Evolutionary conservation across 1,139 yeast species (phyloP), one percentile per base, ranked within the genome.

Genomic region (Pichia sp.): DNA sequence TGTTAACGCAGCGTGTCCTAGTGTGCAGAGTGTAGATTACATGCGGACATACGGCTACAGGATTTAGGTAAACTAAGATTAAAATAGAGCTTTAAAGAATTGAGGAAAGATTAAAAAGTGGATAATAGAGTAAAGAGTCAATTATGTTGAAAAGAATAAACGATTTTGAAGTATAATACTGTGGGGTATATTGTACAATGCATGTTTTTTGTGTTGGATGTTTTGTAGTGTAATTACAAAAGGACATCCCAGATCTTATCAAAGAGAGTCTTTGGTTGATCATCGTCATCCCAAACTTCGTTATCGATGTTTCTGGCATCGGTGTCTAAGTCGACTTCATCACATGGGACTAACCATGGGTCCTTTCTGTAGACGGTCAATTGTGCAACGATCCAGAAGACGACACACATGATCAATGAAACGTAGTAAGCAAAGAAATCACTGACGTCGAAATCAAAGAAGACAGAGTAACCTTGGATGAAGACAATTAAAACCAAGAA

Each of bases 381-480:
- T 57, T 76, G 81, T 66, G 75, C 72, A 30, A 66, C 65, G 20
- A 73, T 45, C 77, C 77, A 83, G 27, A 75, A 61, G 6, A 70
- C 74, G 35, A 71, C 72, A 65, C 81, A 81, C 48, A 84, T 65
- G 40, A 83, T 73, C 30, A 81, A 68, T 3, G 89, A 83, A 41
- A 84, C 68, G 59, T 84, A 84, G n/a, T 84, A 76, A 18, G 87
- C 77, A 62, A 83, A 79, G 68, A 83, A 84, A 41, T 69, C 69
- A 5, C 77, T 61, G 1, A 76, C 85, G 42, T 67, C 70, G 59
- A 84, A 72, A 39, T 68, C 71, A 46, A 76, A 80, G 69, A 83
- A 84, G 2, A 77, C 79, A 1, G 72, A 67, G 66, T 78, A 85
- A 27, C 94, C 94, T 68, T 86, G 91, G 52, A 86, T 73, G 57